These are phyloP conservation scores for Cyberlindnera nakhonratchasimensis DNA, from an alignment of 805 yeast species.

Conservation along the genomic window DNA sequence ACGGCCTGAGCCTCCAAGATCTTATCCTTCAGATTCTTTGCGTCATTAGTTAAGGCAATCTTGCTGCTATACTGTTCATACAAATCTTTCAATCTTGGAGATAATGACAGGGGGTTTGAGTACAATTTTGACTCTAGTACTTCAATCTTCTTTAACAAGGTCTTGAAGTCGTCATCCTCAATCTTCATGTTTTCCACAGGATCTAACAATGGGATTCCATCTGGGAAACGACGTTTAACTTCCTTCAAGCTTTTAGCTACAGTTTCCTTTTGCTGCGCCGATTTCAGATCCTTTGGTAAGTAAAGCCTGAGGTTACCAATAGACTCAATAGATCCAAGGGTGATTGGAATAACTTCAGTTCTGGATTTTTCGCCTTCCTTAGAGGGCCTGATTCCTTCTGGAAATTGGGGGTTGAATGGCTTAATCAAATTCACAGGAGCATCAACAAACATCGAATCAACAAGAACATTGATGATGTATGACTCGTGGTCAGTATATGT, in stretches of 20 bases:
- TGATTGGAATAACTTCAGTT: slow-evolving; percentile 79
- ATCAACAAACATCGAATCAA: slow-evolving; percentile 72
- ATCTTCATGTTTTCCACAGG: slow-evolving; percentile 93
- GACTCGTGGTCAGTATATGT: slow-evolving; percentile 81
- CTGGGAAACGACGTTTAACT: slow-evolving; percentile 79
- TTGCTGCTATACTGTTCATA: slow-evolving; percentile 66
- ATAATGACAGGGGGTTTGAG: slow-evolving; percentile 63
- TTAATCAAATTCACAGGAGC: slow-evolving; percentile 82
- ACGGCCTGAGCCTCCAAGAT: slow-evolving; percentile 85
- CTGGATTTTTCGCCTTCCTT: slow-evolving; percentile 64
- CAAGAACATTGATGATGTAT: slow-evolving; percentile 81
- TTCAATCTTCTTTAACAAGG: slow-evolving; percentile 70
- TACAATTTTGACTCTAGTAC: slow-evolving; percentile 73
- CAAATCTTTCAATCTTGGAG: slow-evolving; percentile 56
- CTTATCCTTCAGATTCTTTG: slow-evolving; percentile 57
- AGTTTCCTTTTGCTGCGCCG: slow-evolving; percentile 56
- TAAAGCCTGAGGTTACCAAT: slow-evolving; percentile 79
- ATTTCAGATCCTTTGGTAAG: slow-evolving; percentile 72
- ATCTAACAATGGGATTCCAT: slow-evolving; percentile 87
- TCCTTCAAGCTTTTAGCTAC: slow-evolving; percentile 72
- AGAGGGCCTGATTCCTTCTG: slow-evolving; percentile 88
- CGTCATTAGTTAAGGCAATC: slow-evolving; percentile 54
- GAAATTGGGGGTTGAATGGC: slow-evolving; percentile 71
- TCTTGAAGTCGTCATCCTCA: slow-evolving; percentile 71
- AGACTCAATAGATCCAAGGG: slow-evolving; percentile 68